Base-by-base conservation (phyloP, 495 filamentous ascomycete genomes). In the Mycothermus thermophilus region DNA sequence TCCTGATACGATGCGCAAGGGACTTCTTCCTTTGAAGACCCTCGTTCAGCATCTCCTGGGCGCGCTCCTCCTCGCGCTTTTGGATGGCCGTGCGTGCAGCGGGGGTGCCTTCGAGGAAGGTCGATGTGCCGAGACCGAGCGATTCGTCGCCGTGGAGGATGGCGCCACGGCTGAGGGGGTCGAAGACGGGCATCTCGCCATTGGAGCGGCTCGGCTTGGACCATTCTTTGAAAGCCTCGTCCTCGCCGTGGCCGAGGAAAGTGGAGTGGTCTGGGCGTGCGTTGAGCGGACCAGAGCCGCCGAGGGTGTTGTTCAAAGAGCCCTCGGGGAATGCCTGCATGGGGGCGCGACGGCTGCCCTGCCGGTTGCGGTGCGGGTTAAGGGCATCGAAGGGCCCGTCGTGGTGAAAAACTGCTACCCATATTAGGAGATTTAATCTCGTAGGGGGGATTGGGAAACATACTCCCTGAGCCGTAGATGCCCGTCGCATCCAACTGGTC, bases 321-420 rank as follows among this genome's bases (percentile, higher is more conserved):
- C 77, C 83, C 41, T 80, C 77, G 13, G 92, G 85, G 59, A 96
- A 99, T 5, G 92, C 92, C 52, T 95, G 79, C 83, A 99, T 93
- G 2, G 92, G 92, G 9, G 90, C 85, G 19, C 80, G 76, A 37
- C 77, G 72, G 41, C 78, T 71, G 33, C 80, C 82, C 47, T 81
- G 83, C 31, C 83, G 76, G 54, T 99, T 99, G 40, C 92, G 81
- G 55, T 90, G 80, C 5, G 92, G 88, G 46, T 95, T 95, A 58
- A 86, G 90, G 11, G 92, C 92, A 60, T 99, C 92, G 47, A 94
- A 99, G 7, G 92, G 92, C 16, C 92, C 92, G 52, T 99, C 92
- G 52, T 99, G 92, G 41, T 99, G 92, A 59, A 99, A 94, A 52
- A 96, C 88, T 94, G 40, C 12, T 14, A 42, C 5, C 5, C 0